Evolutionary conservation across 805 yeast genomes (phyloP).

Genomic region (Lipomyces starkeyi): DNA sequence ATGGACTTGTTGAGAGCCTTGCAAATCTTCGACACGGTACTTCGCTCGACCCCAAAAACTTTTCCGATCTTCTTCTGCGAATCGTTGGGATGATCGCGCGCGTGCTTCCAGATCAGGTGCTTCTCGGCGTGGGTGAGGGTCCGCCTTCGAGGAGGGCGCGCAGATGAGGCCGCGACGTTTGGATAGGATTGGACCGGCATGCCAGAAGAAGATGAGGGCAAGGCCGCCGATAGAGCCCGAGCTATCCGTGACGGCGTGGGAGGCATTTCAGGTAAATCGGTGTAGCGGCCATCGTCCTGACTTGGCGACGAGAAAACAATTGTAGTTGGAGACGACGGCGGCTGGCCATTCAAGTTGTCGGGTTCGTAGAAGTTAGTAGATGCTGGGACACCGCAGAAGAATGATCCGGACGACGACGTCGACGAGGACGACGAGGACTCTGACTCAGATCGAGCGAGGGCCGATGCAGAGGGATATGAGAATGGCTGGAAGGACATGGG

Average conservation of each 20-base stretch:
- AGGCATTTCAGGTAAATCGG: background rate
- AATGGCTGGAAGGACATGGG: constrained; percentile 1
- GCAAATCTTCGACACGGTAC: constrained; percentile 41
- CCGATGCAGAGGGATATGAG: background rate
- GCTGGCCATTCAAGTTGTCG: background rate
- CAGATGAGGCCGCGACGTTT: background rate
- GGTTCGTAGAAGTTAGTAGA: background rate
- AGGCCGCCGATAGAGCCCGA: constrained; percentile 4
- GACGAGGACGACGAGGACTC: background rate
- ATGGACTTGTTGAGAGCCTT: constrained; percentile 32
- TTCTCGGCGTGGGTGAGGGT: constrained; percentile 35
- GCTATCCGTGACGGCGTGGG: background rate
- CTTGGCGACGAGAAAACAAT: constrained; percentile 1
- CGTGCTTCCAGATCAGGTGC: constrained; percentile 32
- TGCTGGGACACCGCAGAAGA: background rate
- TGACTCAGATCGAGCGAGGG: constrained; percentile 1
- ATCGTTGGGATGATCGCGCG: constrained; percentile 34
- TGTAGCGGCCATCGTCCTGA: background rate
- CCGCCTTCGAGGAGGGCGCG: constrained; percentile 26
- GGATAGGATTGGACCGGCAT: background rate
- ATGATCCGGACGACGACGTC: background rate
- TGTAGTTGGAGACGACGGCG: constrained; percentile 9
- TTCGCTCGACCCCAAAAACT: constrained; percentile 40
- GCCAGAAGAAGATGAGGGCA: constrained; percentile 6
- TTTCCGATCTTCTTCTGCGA: constrained; percentile 39